phyloP scores from a whole-genome alignment of 139 green algal genomes.

The Chlorella sp. region DNA sequence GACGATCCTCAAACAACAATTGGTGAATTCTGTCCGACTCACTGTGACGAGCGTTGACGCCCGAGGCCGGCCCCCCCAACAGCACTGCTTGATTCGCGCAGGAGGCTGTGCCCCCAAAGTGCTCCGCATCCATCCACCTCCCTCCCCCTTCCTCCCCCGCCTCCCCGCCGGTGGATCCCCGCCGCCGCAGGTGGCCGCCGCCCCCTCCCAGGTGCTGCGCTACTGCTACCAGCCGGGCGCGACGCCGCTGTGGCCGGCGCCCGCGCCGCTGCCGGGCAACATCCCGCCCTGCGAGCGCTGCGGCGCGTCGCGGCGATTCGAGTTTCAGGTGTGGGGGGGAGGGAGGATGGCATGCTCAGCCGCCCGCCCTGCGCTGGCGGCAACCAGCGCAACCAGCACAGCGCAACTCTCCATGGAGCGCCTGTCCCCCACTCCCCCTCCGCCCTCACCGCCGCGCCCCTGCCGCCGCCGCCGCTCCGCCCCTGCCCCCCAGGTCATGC shows the following conservation, averaged over 20 bases:
- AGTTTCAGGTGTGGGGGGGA: constrained; percentile 64
- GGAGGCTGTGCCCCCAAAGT: not conserved
- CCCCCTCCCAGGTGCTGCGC: constrained; percentile 62
- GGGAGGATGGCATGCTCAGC: too few relatives aligned
- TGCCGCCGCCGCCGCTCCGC: too few relatives aligned
- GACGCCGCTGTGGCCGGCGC: constrained; percentile 67
- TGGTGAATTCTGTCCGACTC: not conserved
- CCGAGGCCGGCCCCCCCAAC: too few relatives aligned
- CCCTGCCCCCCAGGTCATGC: constrained; percentile 78
- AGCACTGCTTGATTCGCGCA: too few relatives aligned
- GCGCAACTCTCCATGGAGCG: too few relatives aligned
- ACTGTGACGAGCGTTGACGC: not conserved
- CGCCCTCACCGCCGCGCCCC: too few relatives aligned
- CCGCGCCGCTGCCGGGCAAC: constrained; percentile 5
- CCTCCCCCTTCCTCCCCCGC: not conserved
- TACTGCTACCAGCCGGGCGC: constrained; percentile 76
- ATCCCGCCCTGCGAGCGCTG: constrained; percentile 69
- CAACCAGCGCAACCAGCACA: too few relatives aligned
- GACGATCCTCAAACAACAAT: not conserved
- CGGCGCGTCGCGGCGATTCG: constrained; percentile 58
- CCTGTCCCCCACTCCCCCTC: too few relatives aligned
- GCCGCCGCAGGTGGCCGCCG: constrained; percentile 18
- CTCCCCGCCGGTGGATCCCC: not conserved
- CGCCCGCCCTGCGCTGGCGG: too few relatives aligned
- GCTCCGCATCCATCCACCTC: not conserved